Evolutionary conservation across 805 yeast genomes (phyloP).

Genomic region (Peterozyma xylosa): DNA sequence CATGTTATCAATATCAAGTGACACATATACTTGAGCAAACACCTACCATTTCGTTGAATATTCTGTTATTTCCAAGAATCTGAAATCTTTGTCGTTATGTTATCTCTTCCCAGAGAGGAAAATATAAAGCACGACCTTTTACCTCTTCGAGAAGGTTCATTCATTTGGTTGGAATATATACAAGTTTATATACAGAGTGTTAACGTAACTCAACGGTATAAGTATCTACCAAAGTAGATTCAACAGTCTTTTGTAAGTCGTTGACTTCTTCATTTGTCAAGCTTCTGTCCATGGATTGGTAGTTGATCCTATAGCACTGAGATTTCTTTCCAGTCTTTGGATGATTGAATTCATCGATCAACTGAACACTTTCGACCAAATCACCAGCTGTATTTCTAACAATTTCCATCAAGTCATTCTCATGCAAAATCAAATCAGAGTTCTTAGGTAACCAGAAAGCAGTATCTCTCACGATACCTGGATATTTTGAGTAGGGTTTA

Average conservation of each 20-base stretch:
- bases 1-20: slow-evolving; percentile 3
- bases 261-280: slow-evolving; percentile 83
- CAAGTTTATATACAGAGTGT: background rate
- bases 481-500: slow-evolving; percentile 85
- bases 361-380: slow-evolving; percentile 75
- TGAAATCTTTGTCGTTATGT: background rate
- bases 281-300: slow-evolving; percentile 93
- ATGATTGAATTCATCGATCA: slow-evolving; percentile 78
- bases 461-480: slow-evolving; percentile 78
- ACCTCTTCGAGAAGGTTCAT: too few relatives aligned
- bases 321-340: slow-evolving; percentile 74
- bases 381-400: slow-evolving; percentile 83
- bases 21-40: too few relatives aligned
- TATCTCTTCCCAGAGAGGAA: too few relatives aligned
- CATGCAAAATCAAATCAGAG: slow-evolving; percentile 42
- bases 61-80: background rate
- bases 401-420: slow-evolving; percentile 89
- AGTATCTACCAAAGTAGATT: slow-evolving; percentile 29
- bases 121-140: too few relatives aligned
- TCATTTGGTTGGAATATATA: background rate
- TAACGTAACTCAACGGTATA: slow-evolving; percentile 40
- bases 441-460: slow-evolving; percentile 78
- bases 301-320: slow-evolving; percentile 83
- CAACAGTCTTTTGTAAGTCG: slow-evolving; percentile 54
- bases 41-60: too few relatives aligned